Base-by-base conservation (phyloP, 169 alveolate species). In the Besnoitia besnoiti region DNA sequence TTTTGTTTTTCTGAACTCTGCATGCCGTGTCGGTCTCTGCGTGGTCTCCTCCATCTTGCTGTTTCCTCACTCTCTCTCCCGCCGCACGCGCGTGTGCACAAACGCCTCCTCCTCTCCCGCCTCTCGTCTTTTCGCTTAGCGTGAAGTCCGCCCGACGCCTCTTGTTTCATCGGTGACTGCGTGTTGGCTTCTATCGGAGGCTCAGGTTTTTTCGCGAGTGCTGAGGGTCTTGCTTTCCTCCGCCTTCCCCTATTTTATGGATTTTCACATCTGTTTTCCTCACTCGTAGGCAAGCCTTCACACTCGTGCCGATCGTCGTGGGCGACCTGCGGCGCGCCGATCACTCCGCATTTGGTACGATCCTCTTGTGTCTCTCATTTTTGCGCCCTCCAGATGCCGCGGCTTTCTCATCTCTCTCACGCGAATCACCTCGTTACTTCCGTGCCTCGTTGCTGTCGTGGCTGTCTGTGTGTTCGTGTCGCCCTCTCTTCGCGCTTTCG, bases 261-360 rank as follows among this genome's bases (percentile, higher is more conserved):
- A 27, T 73, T n/a, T 42, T n/a, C n/a, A 2, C 46, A 3, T n/a
- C n/a, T n/a, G 44, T 10, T 10, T 37, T 73, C 24, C 8, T 73
- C 12, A n/a, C n/a, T 73, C 82, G 5, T 42, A 73, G 46, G 44
- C 55, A 42, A 37, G 0, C 61, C 7, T 77, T 77, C 55, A 77
- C 50, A 8, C 87, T 77, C 55, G 87, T 77, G 59, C 87, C 87
- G 0, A 42, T 77, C 40, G 87, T 77, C 37, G 87, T 77, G 14
- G 87, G 87, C 35, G 87, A 77, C 55, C 87, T 77, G 5, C 87
- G 87, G 0, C 87, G 35, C 61, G 10, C 59, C 40, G 49, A 24
- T 21, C 59, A 42, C 55, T 35, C 39, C 7, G 40, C 61, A n/a
- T 16, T 77, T 21, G 87, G 87, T 77, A 73, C 82, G 46, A 10